Base-by-base conservation (phyloP, 1,139 yeast species). In the Trichomonascaceae sp. region DNA sequence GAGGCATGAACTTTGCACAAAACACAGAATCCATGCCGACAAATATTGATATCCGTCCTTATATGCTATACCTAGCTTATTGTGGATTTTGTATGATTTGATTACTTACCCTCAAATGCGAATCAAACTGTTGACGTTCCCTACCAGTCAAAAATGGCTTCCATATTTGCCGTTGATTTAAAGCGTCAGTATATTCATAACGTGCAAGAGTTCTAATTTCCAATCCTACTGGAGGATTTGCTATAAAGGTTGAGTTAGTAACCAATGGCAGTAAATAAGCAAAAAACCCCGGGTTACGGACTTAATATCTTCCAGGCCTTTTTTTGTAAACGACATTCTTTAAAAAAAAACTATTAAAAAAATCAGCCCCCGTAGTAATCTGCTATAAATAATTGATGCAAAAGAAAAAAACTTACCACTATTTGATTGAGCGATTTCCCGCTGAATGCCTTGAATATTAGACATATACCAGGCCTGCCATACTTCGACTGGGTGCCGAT, bases 401-500 rank as follows among this genome's bases (percentile, higher is more conserved):
- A 41, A n/a, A n/a, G n/a, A n/a, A n/a, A n/a, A n/a, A 24, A 47
- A 45, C 38, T 53, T 49, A 50, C 20, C 15, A 38, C 55, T 41
- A 32, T 46, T 43, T 15, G 58, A 49, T 19, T 51, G 53, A 36
- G 53, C 54, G 18, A 61, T 53, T 49, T 57, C 58, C 24, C 47
- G 49, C 19, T 55, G 55, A 27, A 64, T 63, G 45, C 51, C 53
- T 13, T 49, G 47, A 46, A 62, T 62, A 51, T 67, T 63, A 38
- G 55, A 45, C 46, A 55, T 55, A 53, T 67, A 67, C 70, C 70
- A 67, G 51, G 66, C 68, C 51, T 65, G 70, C 70, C 70, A 67
- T 44, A 66, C 60, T 52, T 67, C 70, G 32, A 67, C 63, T 43
- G 70, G 70, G 53, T 67, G 70, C 51, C 66, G 53, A 51, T 58